Evolutionary conservation across 305 asterid genomes (phyloP).

Genomic region (Fraxinus sp.): DNA sequence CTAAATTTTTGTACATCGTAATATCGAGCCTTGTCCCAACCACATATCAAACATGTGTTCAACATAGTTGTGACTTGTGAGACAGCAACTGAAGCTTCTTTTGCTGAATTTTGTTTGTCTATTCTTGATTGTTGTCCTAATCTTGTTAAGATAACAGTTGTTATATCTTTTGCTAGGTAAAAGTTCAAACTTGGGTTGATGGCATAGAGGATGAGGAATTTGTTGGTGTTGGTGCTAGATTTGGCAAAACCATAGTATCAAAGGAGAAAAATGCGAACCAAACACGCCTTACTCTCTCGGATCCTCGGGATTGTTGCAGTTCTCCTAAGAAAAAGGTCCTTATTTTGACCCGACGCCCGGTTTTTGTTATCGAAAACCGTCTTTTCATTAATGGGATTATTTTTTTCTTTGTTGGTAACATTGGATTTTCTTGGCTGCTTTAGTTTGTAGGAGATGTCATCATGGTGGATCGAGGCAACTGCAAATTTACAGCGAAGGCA

Average conservation of each 20-base stretch:
- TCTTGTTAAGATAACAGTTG: neutral
- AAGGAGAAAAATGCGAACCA: constrained; percentile 92
- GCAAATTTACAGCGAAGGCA: constrained; percentile 88
- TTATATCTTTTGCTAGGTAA: constrained; percentile 38
- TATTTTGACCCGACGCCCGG: neutral
- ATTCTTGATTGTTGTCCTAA: neutral
- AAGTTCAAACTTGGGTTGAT: constrained; percentile 91
- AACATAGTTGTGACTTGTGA: neutral
- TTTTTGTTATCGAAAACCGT: neutral
- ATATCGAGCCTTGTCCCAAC: neutral
- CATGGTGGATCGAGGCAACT: constrained; percentile 81
- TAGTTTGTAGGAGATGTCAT: constrained; percentile 73
- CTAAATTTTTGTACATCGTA: neutral
- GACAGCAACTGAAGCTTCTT: neutral
- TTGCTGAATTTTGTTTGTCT: constrained; percentile 3
- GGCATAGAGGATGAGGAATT: constrained; percentile 75
- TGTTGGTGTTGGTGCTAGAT: constrained; percentile 98
- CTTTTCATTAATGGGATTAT: constrained; percentile 7
- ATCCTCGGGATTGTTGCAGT: constrained; percentile 86
- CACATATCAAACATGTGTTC: neutral
- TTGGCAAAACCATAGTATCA: constrained; percentile 78
- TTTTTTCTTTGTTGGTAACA: constrained; percentile 19
- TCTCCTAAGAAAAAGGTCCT: constrained; percentile 64
- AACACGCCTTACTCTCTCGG: constrained; percentile 53
- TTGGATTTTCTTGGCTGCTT: constrained; percentile 16